Evolutionary conservation across 768 basidiomycete species (phyloP).

Genomic region (Leccinum subgranulosum): DNA sequence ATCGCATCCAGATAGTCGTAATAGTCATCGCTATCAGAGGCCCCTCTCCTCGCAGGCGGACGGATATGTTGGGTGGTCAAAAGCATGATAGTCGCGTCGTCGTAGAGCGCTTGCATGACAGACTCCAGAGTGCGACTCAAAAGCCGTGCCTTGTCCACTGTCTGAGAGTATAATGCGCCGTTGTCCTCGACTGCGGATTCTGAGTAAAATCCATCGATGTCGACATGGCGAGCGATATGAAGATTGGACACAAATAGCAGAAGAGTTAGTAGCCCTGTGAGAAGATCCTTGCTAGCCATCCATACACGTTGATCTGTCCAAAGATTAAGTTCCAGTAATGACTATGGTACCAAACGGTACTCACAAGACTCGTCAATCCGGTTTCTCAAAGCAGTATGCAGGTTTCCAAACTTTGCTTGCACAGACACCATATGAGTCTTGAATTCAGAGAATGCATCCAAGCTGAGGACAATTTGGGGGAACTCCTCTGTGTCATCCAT

Average conservation of each 20-base stretch:
- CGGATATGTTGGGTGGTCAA: constrained; percentile 48
- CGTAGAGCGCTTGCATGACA: constrained; percentile 68
- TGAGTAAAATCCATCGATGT: constrained; percentile 70
- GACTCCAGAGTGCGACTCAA: constrained; percentile 71
- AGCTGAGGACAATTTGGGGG: constrained; percentile 46
- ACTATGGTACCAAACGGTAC: not conserved
- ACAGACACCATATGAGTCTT: constrained; percentile 44
- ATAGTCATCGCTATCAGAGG: constrained; percentile 19
- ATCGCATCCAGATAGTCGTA: constrained; percentile 49
- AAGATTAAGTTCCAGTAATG: constrained; percentile 2
- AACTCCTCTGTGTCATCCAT: constrained; percentile 46
- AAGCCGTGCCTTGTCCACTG: constrained; percentile 64
- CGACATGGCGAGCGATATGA: constrained; percentile 77
- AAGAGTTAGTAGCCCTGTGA: constrained; percentile 57
- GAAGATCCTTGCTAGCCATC: constrained; percentile 44
- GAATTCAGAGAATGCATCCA: constrained; percentile 55
- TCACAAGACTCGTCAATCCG: constrained; percentile 24
- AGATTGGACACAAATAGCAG: constrained; percentile 62
- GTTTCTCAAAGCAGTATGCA: constrained; percentile 24
- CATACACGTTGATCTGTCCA: constrained; percentile 29
- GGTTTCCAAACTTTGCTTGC: constrained; percentile 46
- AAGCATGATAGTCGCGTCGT: constrained; percentile 62
- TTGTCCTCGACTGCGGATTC: constrained; percentile 40
- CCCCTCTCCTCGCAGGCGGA: constrained; percentile 2
- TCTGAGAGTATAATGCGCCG: constrained; percentile 55